These are phyloP conservation scores for Aspergillus bertholletiae DNA, from an alignment of 495 filamentous ascomycete species.

Conservation along the genomic window DNA sequence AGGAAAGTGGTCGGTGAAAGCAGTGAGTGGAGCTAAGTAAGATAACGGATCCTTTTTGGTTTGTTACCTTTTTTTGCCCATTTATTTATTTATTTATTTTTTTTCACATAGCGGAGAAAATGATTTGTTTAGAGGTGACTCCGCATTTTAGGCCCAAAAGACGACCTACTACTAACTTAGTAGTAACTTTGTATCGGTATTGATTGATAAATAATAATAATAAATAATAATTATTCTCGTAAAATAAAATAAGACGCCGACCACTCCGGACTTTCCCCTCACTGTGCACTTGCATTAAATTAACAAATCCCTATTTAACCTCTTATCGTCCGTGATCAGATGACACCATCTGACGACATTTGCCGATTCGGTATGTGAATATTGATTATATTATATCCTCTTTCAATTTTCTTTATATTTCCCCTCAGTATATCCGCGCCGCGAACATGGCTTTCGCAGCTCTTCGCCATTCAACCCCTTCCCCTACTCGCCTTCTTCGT, in stretches of 20 bases:
- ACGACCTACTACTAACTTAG: too few species aligned
- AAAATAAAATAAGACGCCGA: too few species aligned
- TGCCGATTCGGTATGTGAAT: conserved; percentile 24
- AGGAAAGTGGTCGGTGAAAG: too few species aligned
- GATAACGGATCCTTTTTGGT: neutral
- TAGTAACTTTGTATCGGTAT: too few species aligned
- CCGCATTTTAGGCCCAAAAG: neutral
- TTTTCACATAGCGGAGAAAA: too few species aligned
- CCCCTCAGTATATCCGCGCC: conserved; percentile 7
- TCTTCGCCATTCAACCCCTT: conserved; percentile 29
- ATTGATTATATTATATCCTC: too few species aligned
- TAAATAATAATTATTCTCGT: too few species aligned
- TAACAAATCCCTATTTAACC: neutral
- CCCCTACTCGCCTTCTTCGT: conserved; percentile 28
- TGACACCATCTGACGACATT: conserved; percentile 10
- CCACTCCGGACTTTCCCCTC: neutral
- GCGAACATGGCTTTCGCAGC: conserved; percentile 36
- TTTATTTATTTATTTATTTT: neutral
- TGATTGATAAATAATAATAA: too few species aligned
- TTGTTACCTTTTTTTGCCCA: neutral
- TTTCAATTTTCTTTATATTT: conserved; percentile 2
- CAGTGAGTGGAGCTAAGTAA: too few species aligned
- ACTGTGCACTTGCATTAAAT: neutral
- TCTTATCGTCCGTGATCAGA: conserved; percentile 1
- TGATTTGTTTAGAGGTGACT: too few species aligned